Evolutionary conservation across 352 stramenopile species (phyloP), one percentile per base, ranked within the genome.

Genomic region (Phytophthora melonis): DNA sequence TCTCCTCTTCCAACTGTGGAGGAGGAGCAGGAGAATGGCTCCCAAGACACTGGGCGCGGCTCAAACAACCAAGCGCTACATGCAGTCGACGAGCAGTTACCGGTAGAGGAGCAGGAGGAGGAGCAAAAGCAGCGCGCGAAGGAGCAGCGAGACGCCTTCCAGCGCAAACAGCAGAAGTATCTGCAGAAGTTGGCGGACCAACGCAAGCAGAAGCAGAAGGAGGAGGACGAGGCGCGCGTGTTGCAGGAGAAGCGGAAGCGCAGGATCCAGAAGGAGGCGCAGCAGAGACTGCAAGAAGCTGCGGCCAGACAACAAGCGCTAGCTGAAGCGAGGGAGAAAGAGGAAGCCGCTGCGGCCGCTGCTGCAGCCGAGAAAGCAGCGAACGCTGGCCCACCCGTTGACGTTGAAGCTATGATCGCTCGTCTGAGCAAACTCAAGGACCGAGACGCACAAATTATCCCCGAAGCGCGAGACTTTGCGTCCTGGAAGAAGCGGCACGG

Each of bases 401-500:
- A 91, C 27, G 75, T 92, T 14, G 75, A 91, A 47, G 84, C 86
- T n/a, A 93, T 94, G 83, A 61, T 93, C n/a, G 83, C 82, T 56
- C 83, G 86, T n/a, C 68, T 91, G 49, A 97, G 88, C 68, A 91
- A 83, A 58, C 66, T 95, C 3, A 93, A 93, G 47, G 82, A 90
- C 1, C 86, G 82, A 16, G 88, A 95, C 62, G 73, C 63, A 19
- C 74, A 92, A 36, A 82, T 94, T 45, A 78, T 93, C 11, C 84
- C 83, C 0, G 87, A 92, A 70, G 87, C 81, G 23, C 87, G 89
- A 7, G 91, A 97, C 64, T 97, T 97, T 75, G 78, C 66, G 52
- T 90, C 93, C 21, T 98, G 93, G 93, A 98, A 97, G 79, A 92
- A 95, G 56, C 93, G 93, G 13, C 81, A 98, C 64, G 89, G 86